Percentiles rank a stretch among this genome's conserved stretches.
Evolutionary conservation across 179 eudicot species (phyloP).

Genomic region (Spinacia oleracea): DNA sequence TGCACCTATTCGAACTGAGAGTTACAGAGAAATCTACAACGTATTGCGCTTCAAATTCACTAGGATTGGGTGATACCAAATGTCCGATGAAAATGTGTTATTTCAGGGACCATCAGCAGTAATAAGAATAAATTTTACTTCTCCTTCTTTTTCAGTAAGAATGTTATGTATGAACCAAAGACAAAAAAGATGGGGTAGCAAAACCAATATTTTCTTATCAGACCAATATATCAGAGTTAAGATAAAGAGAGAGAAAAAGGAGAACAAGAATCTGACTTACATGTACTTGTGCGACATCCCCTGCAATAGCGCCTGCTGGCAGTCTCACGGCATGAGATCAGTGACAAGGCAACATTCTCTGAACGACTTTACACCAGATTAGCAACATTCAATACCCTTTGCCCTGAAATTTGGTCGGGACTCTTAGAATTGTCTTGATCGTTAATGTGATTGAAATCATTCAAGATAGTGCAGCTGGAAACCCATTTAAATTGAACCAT

Average conservation of each 20-base stretch:
- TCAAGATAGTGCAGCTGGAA: conserved; percentile 38
- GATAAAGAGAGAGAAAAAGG: conserved; percentile 1
- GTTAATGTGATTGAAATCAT: conserved; percentile 33
- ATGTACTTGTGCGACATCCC: conserved; percentile 6
- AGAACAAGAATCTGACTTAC: conserved; percentile 25
- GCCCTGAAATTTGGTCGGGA: conserved; percentile 26
- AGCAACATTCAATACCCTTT: conserved; percentile 38
- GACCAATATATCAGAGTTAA: conserved; percentile 3
- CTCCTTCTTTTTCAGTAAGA: not conserved
- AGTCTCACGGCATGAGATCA: conserved; percentile 16
- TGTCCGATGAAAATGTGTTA: not conserved
- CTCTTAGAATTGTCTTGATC: conserved; percentile 25
- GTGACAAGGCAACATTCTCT: conserved; percentile 6
- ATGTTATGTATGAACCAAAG: not conserved
- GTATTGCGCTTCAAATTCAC: not conserved
- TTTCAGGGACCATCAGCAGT: not conserved
- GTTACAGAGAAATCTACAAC: not conserved
- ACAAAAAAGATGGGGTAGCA: conserved; percentile 4
- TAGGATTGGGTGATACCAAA: not conserved
- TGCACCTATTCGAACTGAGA: not conserved
- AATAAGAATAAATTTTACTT: not conserved
- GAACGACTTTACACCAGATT: conserved; percentile 32
- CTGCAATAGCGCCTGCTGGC: not conserved
- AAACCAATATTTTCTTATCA: not conserved
- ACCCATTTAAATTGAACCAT: conserved; percentile 60